phyloP scores from a whole-genome alignment of 2,329 filamentous ascomycete species.

The Xylariomycetidae sp. region DNA sequence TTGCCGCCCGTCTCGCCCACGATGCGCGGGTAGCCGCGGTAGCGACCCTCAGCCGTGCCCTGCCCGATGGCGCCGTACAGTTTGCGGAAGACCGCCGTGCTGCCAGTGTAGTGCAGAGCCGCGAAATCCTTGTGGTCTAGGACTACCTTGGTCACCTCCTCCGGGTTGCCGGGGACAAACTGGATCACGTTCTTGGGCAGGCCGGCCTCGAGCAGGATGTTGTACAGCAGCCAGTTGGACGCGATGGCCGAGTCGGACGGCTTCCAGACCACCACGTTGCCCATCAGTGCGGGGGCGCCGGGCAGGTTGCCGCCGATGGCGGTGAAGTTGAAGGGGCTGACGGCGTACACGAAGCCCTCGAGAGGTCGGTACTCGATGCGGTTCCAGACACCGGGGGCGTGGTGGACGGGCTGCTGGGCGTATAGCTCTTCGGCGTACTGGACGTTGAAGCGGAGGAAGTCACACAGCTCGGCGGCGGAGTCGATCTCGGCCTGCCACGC shows the following conservation, averaged over 20 bases:
- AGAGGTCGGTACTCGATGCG: slow-evolving; percentile 82
- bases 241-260: slow-evolving; percentile 83
- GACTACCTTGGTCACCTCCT: slow-evolving; percentile 72
- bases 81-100: slow-evolving; percentile 82
- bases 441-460: slow-evolving; percentile 93
- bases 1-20: slow-evolving; percentile 90
- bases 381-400: slow-evolving; percentile 85
- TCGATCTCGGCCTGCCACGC: slow-evolving; percentile 99
- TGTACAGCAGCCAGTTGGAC: slow-evolving; percentile 86
- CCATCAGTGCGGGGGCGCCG: slow-evolving; percentile 77
- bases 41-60: slow-evolving; percentile 75
- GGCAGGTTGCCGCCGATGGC: slow-evolving; percentile 87
- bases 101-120: slow-evolving; percentile 91
- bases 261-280: slow-evolving; percentile 96
- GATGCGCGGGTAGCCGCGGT: slow-evolving; percentile 79
- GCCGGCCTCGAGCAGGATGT: slow-evolving; percentile 86
- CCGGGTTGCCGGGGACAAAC: slow-evolving; percentile 85
- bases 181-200: slow-evolving; percentile 87
- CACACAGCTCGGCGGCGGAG: slow-evolving; percentile 81
- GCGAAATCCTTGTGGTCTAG: slow-evolving; percentile 76
- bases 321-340: slow-evolving; percentile 96
- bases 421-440: slow-evolving; percentile 91
- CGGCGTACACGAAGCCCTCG: slow-evolving; percentile 91
- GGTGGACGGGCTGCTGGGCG: slow-evolving; percentile 76
- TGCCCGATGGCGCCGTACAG: slow-evolving; percentile 81